Percentiles rank a stretch among this genome's conserved stretches.
Conservation (phyloP, 2,329 filamentous ascomycete species). For the Claviceps maximensis region DNA sequence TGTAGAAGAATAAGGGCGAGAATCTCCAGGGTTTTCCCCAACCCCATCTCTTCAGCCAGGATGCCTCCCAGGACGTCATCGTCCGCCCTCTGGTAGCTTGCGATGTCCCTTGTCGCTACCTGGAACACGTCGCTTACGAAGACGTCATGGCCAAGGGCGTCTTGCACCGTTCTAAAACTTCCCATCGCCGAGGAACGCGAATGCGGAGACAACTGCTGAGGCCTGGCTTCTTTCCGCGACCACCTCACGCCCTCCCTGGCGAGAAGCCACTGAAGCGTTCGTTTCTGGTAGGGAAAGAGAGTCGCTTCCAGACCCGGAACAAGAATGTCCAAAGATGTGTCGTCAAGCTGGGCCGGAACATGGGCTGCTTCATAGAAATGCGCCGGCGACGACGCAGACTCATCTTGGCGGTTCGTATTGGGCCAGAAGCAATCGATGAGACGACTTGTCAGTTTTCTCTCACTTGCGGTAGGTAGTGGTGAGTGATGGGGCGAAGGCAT, state of each 20-base stretch:
- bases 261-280: slow-evolving; percentile 59
- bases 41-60: slow-evolving; percentile 69
- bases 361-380: slow-evolving; percentile 59
- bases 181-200: slow-evolving; percentile 7
- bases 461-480: slow-evolving; percentile 14
- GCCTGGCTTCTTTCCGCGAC: slow-evolving; percentile 11
- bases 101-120: slow-evolving; percentile 36
- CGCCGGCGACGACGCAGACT: slow-evolving; percentile 29
- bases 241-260: slow-evolving; percentile 48
- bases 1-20: slow-evolving; percentile 58
- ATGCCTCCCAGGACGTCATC: slow-evolving; percentile 45
- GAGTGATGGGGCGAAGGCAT: slow-evolving; percentile 18
- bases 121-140: slow-evolving; percentile 53
- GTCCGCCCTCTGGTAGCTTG: slow-evolving; percentile 29
- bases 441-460: slow-evolving; percentile 20
- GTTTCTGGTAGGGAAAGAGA: slow-evolving; percentile 60
- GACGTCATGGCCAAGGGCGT: slow-evolving; percentile 24
- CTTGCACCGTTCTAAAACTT: slow-evolving; percentile 20
- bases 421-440: slow-evolving; percentile 26
- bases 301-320: slow-evolving; percentile 33
- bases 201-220: slow-evolving; percentile 10
- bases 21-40: slow-evolving; percentile 69
- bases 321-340: slow-evolving; percentile 25
- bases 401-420: neutral
- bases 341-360: slow-evolving; percentile 37